Evolutionary conservation across 768 basidiomycete species (phyloP), one percentile per base, ranked within the genome.

Genomic region (Chalciporus piperatus): DNA sequence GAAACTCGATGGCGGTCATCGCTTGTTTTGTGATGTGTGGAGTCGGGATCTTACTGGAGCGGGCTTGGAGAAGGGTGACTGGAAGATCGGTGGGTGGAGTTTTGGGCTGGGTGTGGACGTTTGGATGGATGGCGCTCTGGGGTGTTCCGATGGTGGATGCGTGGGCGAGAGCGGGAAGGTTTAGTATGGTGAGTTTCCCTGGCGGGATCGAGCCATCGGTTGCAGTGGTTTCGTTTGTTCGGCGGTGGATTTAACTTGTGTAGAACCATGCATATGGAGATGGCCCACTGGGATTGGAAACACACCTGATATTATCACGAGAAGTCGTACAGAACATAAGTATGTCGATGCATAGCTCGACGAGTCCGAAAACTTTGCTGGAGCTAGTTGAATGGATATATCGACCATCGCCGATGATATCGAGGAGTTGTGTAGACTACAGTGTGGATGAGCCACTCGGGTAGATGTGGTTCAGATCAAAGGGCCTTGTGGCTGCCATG

Each of bases 21-120:
- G 78, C 76, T 1, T 85, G 80, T 61, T 87, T 84, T 65, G 43
- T 83, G 45, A 66, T 81, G 63, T 79, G 75, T 63, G 75, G 77
- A 13, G 59, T 82, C 2, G 82, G 83, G 13, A 60, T 80, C 16
- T 48, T 79, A 7, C 37, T 82, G 28, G 85, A 87, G 62, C 66
- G 70, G 6, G 45, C 62, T 6, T 85, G 74, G 76, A 74, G 67
- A 57, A 56, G 52, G 3, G 28, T 65, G 2, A 78, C 74, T 0
- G 78, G 81, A 10, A 58, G 59, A 42, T 67, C 65, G 42, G 77
- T 83, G 6, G 64, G 69, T 12, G 85, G 84, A 1, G 53, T 67
- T 25, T 25, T 49, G 3, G 84, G 85, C 1, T 66, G 74, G 66
- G 30, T 77, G 14, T 88, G 85, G 86, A 73, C 75, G 6, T 61